Conservation (phyloP, 1,284 basidiomycete genomes). For the Puccinia triticina region DNA sequence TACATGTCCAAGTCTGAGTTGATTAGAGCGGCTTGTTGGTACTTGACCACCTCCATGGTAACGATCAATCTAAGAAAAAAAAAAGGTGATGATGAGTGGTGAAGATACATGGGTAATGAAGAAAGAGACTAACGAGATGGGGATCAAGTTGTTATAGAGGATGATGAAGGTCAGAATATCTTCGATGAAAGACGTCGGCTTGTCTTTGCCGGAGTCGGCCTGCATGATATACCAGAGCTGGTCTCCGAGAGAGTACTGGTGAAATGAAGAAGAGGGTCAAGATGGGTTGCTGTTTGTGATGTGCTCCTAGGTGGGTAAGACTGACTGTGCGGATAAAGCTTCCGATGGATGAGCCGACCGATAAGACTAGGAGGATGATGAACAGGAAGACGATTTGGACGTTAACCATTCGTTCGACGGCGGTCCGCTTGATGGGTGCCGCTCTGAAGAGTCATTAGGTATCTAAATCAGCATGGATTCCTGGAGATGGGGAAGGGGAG, state of each 20-base stretch:
- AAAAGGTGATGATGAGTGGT: neutral
- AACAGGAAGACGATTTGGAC: slow-evolving; percentile 96
- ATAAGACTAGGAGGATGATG: slow-evolving; percentile 79
- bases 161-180: slow-evolving; percentile 99
- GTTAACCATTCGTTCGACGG: slow-evolving; percentile 95
- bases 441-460: slow-evolving; percentile 62
- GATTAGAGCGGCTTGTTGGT: slow-evolving; percentile 93
- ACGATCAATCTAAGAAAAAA: slow-evolving; percentile 71
- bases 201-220: slow-evolving; percentile 50
- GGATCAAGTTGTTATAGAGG: slow-evolving; percentile 97
- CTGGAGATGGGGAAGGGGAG: neutral
- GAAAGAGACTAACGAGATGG: slow-evolving; percentile 70
- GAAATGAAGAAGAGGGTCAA: neutral
- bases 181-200: slow-evolving; percentile 62
- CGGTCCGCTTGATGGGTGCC: slow-evolving; percentile 93
- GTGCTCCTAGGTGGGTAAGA: neutral
- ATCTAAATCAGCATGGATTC: neutral
- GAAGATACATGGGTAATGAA: neutral
- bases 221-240: slow-evolving; percentile 47
- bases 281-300: neutral
- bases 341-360: slow-evolving; percentile 88
- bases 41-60: slow-evolving; percentile 99
- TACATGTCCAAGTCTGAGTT: slow-evolving; percentile 83
- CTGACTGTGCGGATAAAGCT: slow-evolving; percentile 74
- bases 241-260: slow-evolving; percentile 65